Base-by-base conservation (phyloP, 1,284 basidiomycete genomes). In the Ceratobasidium sp. region DNA sequence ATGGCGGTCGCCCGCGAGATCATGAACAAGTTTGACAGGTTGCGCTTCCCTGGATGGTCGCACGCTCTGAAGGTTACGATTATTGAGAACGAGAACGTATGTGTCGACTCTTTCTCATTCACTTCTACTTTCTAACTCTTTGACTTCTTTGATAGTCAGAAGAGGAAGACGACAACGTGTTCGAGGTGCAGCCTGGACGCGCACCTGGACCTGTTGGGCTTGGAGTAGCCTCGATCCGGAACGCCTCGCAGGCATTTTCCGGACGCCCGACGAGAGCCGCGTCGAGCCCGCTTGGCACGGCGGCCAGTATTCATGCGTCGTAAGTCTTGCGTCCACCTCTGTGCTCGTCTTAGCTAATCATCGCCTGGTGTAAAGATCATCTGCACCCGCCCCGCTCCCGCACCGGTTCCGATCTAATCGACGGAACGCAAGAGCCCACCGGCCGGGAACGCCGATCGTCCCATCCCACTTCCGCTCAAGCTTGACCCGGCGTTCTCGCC, bases 401-500 rank as follows among this genome's bases (percentile, higher is more conserved):
- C 23, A 13, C 28, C 68, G 18, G 49, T 18, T 18, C 72, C 72
- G 3, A 75, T 75, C 33, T 75, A 75, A 20, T 28, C 72, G 15
- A 75, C 72, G 7, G 72, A 64, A 26, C 72, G 60, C 49, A 26
- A 60, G 61, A 75, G 60, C 61, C 72, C 72, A 18, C 33, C 39
- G 13, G 60, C 39, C 44, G 44, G 44, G 44, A 55, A 61, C 40
- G 44, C 71, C 12, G 58, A 70, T 3, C 68, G 68, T 40, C 68
- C 49, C 26, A 28, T 46, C 33, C 39, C 18, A 13, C 9, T 46
- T 3, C 44, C 66, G 20, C 72, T 64, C 46, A 44, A 66, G 18
- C 72, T 75, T 20, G 72, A 63, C 33, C 58, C 72, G 6, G 72
- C 72, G 7, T 75, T 75, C 33, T 75, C 72, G 1, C 72, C 72